These are phyloP conservation scores for Domatiomyces catenatus DNA, from an alignment of 2,329 filamentous ascomycete species.

Conservation along the genomic window DNA sequence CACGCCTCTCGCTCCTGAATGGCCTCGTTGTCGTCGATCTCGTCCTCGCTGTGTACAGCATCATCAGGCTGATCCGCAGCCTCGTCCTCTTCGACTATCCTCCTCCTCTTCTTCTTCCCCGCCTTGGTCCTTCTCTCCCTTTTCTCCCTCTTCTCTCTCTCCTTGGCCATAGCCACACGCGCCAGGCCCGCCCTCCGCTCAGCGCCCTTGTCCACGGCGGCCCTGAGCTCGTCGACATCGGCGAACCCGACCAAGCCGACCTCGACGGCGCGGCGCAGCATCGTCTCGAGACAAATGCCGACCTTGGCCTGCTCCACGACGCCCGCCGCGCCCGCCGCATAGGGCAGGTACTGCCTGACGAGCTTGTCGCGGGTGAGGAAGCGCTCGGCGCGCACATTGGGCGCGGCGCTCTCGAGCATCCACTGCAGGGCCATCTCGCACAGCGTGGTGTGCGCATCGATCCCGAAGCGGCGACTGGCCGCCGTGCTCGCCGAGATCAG, in stretches of 20 bases:
- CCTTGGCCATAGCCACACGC: neutral
- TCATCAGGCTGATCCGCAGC: too few relatives aligned
- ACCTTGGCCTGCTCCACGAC: slow-evolving; percentile 58
- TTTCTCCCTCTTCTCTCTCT: slow-evolving; percentile 24
- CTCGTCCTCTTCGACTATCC: too few relatives aligned
- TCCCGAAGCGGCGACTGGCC: slow-evolving; percentile 5
- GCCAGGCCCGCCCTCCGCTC: slow-evolving; percentile 26
- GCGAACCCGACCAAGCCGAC: slow-evolving; percentile 21
- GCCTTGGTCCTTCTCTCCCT: slow-evolving; percentile 24
- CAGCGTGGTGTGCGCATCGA: slow-evolving; percentile 33
- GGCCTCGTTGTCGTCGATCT: neutral
- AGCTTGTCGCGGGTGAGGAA: slow-evolving; percentile 36
- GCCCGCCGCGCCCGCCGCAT: slow-evolving; percentile 45
- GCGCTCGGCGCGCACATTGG: slow-evolving; percentile 23
- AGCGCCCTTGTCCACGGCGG: slow-evolving; percentile 39
- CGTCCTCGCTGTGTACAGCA: neutral
- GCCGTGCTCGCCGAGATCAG: slow-evolving; percentile 25
- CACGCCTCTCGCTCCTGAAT: slow-evolving; percentile 18
- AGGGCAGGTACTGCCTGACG: slow-evolving; percentile 48
- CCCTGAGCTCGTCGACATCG: slow-evolving; percentile 25
- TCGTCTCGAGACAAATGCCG: slow-evolving; percentile 50
- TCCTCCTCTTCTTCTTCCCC: slow-evolving; percentile 16
- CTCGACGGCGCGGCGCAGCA: slow-evolving; percentile 40
- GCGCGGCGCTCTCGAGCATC: slow-evolving; percentile 31
- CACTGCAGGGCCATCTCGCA: slow-evolving; percentile 37